Evolutionary conservation across 2,329 filamentous ascomycete species (phyloP), one percentile per base, ranked within the genome.

Genomic region (Pseudofabraea citricarpa): DNA sequence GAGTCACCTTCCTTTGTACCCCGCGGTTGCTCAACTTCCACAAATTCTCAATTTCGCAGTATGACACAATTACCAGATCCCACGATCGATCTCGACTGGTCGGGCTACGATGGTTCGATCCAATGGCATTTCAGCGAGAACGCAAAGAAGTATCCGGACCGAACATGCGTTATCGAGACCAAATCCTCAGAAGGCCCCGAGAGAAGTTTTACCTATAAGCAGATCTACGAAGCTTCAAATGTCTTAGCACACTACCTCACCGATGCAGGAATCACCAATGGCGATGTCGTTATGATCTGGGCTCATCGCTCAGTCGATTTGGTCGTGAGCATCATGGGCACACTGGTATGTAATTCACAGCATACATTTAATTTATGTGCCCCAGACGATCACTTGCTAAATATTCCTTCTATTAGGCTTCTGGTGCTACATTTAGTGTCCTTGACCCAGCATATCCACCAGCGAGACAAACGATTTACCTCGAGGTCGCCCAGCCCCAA

Each of bases 281-380:
- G 89, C 7, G 90, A 97, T 60, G 90, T 95, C 2, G 89, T 95
- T 56, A 95, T 95, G 87, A 87, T 93, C 50, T 96, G 83, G 60
- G 88, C 88, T 44, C 79, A 95, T 65, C 81, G 90, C 45, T 81
- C 81, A 44, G 90, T 95, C 24, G 87, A 87, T 55, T 66, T 87
- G 31, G 83, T 87, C 0, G 79, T 87, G 6, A 81, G 85, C 26
- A 82, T 90, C 42, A 95, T 95, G 87, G 90, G 90, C 47, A 76
- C 74, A 60, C 80, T 61, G 71, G 72, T 65, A 47, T n/a, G n/a
- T n/a, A n/a, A n/a, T n/a, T n/a, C n/a, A n/a, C n/a, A n/a, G n/a
- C n/a, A n/a, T n/a, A n/a, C n/a, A n/a, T n/a, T n/a, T n/a, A n/a
- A n/a, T n/a, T n/a, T n/a, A n/a, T n/a, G n/a, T n/a, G n/a, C n/a